phyloP scores from a whole-genome alignment of 2,329 filamentous ascomycete genomes.

The Alternaria triticina region DNA sequence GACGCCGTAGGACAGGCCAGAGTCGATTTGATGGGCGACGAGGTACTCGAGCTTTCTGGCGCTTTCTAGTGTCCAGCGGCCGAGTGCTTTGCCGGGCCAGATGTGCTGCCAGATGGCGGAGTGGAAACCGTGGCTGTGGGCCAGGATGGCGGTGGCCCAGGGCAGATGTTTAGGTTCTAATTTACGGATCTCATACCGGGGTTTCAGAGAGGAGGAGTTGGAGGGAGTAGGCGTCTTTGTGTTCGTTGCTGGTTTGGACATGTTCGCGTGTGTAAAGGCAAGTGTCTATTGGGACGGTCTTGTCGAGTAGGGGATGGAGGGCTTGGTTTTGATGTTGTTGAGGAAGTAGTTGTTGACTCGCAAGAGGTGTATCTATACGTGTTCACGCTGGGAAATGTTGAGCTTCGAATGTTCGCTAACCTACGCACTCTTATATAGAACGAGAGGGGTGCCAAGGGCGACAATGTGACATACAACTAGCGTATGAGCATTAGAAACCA shows the following conservation, averaged over 20 bases:
- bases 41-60: conserved; percentile 32
- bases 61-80: conserved; percentile 15
- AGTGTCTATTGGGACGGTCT: background rate
- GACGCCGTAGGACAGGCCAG: conserved; percentile 46
- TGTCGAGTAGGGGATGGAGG: background rate
- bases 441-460: background rate
- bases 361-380: background rate
- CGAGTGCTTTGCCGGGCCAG: conserved; percentile 31
- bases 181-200: conserved; percentile 42
- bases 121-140: conserved; percentile 43
- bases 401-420: background rate
- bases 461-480: background rate
- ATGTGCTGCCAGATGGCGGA: conserved; percentile 33
- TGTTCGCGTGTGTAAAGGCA: background rate
- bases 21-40: conserved; percentile 42
- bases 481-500: background rate
- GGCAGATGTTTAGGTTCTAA: conserved; percentile 30
- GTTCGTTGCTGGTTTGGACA: background rate
- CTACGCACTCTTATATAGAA: background rate
- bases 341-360: background rate
- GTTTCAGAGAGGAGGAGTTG: conserved; percentile 34
- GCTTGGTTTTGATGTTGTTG: background rate
- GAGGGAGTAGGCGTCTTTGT: conserved; percentile 11
- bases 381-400: background rate
- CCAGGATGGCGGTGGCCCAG: conserved; percentile 41